Percentiles rank a stretch among this genome's conserved stretches.
Conservation (phyloP, 441 rosid species). For the Croton laevigatus region DNA sequence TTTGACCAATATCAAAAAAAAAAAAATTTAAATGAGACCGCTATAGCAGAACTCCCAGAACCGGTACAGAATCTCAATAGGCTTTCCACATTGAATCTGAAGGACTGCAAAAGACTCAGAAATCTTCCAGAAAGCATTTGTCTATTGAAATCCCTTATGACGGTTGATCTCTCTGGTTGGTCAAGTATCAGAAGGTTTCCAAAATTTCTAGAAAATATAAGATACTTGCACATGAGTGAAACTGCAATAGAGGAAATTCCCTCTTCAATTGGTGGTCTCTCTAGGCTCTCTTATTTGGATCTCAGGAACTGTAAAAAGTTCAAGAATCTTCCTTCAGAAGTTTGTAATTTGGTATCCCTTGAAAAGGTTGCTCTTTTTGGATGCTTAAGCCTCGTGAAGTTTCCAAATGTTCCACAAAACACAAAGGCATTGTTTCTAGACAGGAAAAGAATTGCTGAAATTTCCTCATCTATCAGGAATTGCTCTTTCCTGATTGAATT, state of each 20-base stretch:
- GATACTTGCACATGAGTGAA: constrained; percentile 1
- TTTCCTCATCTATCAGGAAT: not conserved
- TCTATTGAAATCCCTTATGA: constrained; percentile 11
- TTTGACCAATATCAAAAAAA: too few relatives aligned
- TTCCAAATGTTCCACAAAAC: constrained; percentile 29
- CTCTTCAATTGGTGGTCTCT: constrained; percentile 8
- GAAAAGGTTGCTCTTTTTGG: constrained; percentile 21
- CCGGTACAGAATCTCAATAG: constrained; percentile 2
- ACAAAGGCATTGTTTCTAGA: constrained; percentile 19
- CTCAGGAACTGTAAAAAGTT: constrained; percentile 12
- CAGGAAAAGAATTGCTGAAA: too few relatives aligned
- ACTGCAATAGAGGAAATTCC: constrained; percentile 20
- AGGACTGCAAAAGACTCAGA: constrained; percentile 26
- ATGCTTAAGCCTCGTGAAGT: constrained; percentile 21
- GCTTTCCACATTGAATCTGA: constrained; percentile 21
- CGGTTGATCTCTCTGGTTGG: constrained; percentile 22
- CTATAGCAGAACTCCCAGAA: constrained; percentile 5
- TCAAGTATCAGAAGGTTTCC: constrained; percentile 16
- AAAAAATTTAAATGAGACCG: constrained; percentile 15
- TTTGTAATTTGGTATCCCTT: constrained; percentile 21
- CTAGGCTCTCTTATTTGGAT: not conserved
- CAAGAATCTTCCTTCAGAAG: not conserved
- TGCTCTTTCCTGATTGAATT: not conserved
- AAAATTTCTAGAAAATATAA: constrained; percentile 5
- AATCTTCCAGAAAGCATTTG: constrained; percentile 25